These are phyloP conservation scores for Cucumis cinereus DNA, from an alignment of 306 rosid genomes.

Conservation along the genomic window DNA sequence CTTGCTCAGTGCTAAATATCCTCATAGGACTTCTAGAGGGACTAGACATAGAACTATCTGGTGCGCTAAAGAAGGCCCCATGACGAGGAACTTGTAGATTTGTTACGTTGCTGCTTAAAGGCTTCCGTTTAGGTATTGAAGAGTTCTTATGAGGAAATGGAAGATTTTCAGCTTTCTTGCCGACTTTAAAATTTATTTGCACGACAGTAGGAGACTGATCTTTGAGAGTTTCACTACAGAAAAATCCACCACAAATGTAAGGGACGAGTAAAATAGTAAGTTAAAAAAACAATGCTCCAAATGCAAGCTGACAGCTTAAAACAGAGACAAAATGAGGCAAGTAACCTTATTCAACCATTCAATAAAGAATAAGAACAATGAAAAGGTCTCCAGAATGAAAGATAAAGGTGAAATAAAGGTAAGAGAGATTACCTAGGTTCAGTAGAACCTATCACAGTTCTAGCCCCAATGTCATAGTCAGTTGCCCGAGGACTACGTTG, in stretches of 20 bases:
- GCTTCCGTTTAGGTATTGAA: constrained; percentile 64
- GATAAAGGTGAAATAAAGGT: not conserved
- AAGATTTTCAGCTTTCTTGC: constrained; percentile 42
- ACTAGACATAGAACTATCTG: constrained; percentile 73
- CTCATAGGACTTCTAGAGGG: constrained; percentile 66
- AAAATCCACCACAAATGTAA: constrained; percentile 21
- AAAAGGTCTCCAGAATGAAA: not conserved
- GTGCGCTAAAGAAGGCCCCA: constrained; percentile 79
- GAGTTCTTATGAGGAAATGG: constrained; percentile 31
- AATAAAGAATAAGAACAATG: not conserved
- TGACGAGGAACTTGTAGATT: constrained; percentile 78
- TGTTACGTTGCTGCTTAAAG: constrained; percentile 68
- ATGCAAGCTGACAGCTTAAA: not conserved
- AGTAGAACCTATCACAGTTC: constrained; percentile 45
- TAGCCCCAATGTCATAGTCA: constrained; percentile 57
- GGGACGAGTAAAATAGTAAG: constrained; percentile 20
- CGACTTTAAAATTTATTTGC: constrained; percentile 43
- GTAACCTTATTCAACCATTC: not conserved
- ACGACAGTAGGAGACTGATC: constrained; percentile 42
- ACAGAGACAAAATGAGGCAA: not conserved
- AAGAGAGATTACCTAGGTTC: constrained; percentile 64
- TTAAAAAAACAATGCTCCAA: constrained; percentile 10
- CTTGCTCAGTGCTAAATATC: constrained; percentile 45
- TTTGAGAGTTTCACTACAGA: constrained; percentile 52
- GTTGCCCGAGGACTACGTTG: constrained; percentile 62